phyloP scores from a whole-genome alignment of 371 early-diverging fungal species.

The Mortierella sp. region DNA sequence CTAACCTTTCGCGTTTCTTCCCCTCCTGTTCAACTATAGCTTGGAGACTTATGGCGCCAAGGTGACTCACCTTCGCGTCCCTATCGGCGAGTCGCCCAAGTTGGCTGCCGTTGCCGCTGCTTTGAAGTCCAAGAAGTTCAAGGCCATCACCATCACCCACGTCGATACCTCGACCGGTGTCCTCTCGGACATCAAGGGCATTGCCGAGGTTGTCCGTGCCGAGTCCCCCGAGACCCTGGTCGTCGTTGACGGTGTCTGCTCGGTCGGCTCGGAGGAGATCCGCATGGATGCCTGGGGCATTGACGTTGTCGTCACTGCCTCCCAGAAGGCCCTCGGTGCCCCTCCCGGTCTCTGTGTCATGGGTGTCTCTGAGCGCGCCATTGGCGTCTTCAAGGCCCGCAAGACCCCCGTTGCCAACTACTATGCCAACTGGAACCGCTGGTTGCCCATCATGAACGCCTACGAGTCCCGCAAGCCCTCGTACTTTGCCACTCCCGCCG shows the following conservation, averaged over 20 bases:
- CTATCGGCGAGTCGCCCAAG: constrained; percentile 76
- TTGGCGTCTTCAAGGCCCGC: constrained; percentile 78
- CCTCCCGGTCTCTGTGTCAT: constrained; percentile 91
- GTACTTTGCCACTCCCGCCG: constrained; percentile 98
- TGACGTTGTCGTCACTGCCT: constrained; percentile 91
- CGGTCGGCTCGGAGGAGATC: constrained; percentile 94
- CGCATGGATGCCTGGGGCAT: constrained; percentile 93
- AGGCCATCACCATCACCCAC: constrained; percentile 93
- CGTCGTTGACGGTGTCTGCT: constrained; percentile 96
- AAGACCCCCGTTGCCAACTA: constrained; percentile 78
- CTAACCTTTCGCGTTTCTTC: background rate
- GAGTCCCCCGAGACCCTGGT: constrained; percentile 91
- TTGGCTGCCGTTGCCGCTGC: constrained; percentile 69
- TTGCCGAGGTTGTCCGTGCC: constrained; percentile 80
- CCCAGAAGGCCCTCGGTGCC: constrained; percentile 96
- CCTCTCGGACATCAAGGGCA: constrained; percentile 82
- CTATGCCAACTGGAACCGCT: constrained; percentile 87
- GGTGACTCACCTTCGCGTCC: constrained; percentile 79
- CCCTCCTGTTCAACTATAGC: constrained; percentile 56
- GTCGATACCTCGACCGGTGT: constrained; percentile 99
- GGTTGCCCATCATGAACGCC: constrained; percentile 94
- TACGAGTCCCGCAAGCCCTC: constrained; percentile 92
- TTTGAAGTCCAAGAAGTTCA: constrained; percentile 73
- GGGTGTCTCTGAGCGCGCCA: constrained; percentile 81
- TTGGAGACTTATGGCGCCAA: constrained; percentile 91